phyloP scores from a whole-genome alignment of 75 land plant genomes.

The Selaginella moellendorffii region DNA sequence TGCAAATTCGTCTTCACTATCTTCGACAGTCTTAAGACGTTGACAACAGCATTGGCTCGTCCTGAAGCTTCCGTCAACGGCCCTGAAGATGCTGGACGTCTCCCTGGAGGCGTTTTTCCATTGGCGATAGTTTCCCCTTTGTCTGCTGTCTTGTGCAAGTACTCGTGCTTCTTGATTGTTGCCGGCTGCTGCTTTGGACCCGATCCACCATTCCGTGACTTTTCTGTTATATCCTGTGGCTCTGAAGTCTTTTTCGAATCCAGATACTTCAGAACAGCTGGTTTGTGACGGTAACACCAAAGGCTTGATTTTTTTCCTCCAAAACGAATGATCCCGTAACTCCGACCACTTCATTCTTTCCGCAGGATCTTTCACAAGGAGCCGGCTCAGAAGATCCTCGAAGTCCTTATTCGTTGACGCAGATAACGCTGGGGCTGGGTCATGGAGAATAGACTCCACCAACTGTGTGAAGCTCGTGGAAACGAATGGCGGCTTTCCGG shows the following conservation, averaged over 20 bases:
- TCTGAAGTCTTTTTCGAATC: slow-evolving; percentile 15
- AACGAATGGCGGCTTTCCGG: slow-evolving; percentile 90
- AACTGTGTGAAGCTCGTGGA: slow-evolving; percentile 83
- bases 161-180: slow-evolving; percentile 23
- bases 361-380: slow-evolving; percentile 84
- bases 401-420: slow-evolving; percentile 60
- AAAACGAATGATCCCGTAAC: slow-evolving; percentile 76
- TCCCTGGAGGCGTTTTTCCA: slow-evolving; percentile 25
- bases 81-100: slow-evolving; percentile 15
- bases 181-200: background rate
- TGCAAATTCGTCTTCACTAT: slow-evolving; percentile 84
- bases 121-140: slow-evolving; percentile 32
- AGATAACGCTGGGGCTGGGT: slow-evolving; percentile 55
- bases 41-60: slow-evolving; percentile 36
- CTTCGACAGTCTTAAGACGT: slow-evolving; percentile 80
- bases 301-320: slow-evolving; percentile 46
- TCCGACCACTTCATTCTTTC: slow-evolving; percentile 86
- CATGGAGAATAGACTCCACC: slow-evolving; percentile 67
- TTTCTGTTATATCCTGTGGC: background rate
- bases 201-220: background rate
- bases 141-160: slow-evolving; percentile 16
- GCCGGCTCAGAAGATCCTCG: slow-evolving; percentile 48
- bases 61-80: slow-evolving; percentile 27
- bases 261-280: slow-evolving; percentile 60
- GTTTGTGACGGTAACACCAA: slow-evolving; percentile 67